These are phyloP conservation scores for Penicillium janthinellum DNA, from an alignment of 2,329 filamentous ascomycete genomes.

Conservation along the genomic window DNA sequence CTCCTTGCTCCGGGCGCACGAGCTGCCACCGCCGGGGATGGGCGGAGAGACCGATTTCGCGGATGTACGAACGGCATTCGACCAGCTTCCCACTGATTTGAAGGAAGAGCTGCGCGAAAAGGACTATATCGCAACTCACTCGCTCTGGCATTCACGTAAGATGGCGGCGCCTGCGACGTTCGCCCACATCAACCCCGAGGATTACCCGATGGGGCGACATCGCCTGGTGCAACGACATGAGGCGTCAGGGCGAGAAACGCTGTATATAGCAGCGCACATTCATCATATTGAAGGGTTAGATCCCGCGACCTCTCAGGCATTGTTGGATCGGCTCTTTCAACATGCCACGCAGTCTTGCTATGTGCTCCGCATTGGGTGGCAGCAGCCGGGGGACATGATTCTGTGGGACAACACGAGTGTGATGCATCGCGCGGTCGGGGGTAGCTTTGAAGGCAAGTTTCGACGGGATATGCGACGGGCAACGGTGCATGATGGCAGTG, in stretches of 20 bases:
- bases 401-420: conserved; percentile 63
- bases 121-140: conserved; percentile 54
- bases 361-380: conserved; percentile 52
- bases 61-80: conserved; percentile 55
- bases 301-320: conserved; percentile 36
- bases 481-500: conserved; percentile 56
- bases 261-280: conserved; percentile 57
- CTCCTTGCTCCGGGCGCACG: conserved; percentile 54
- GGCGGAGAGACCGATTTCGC: conserved; percentile 58
- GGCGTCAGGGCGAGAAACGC: conserved; percentile 53
- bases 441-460: conserved; percentile 52
- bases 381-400: conserved; percentile 53
- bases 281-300: conserved; percentile 55
- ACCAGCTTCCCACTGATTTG: conserved; percentile 45
- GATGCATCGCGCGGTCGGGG: conserved; percentile 56
- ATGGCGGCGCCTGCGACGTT: conserved; percentile 55
- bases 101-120: conserved; percentile 39
- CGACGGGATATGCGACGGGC: conserved; percentile 58
- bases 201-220: conserved; percentile 49
- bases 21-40: conserved; percentile 50
- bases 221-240: conserved; percentile 56
- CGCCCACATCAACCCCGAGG: conserved; percentile 46
- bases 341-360: conserved; percentile 55
- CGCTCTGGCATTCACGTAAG: conserved; percentile 57
- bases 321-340: conserved; percentile 41